Base-by-base conservation (phyloP, 192 early-diverging fungal genomes). In the Umbelopsis ramanniana region DNA sequence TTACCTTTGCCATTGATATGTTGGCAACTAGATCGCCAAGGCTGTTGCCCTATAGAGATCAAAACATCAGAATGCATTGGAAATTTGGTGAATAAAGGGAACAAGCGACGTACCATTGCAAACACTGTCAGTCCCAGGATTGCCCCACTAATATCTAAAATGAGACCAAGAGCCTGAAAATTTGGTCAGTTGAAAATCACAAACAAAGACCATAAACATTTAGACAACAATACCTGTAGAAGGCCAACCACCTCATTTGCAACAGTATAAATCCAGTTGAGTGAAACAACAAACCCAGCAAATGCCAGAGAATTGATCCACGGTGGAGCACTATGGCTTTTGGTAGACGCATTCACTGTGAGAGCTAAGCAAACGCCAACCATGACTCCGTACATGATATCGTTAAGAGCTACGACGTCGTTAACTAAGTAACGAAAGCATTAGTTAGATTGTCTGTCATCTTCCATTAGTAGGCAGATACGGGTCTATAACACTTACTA, bases 11-110 rank as follows among this genome's bases (percentile, higher is more conserved):
- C 66, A 98, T 92, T 24, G 91, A 90, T 22, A 95, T 84, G 74
- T 98, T 97, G 4, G 97, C 94, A 10, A 97, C 90, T 55, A 98
- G 81, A 74, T 98, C 97, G 52, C 93, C 93, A 29, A 94, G 80
- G 68, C 91, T 92, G 75, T 93, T 92, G 7, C 92, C 91, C 87
- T 88, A 74, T 66, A 55, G 7, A 17, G 48, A 50, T 50, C n/a
- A 63, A 15, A 29, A 19, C 26, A 29, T 63, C 17, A 63, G 53
- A 54, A 14, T 63, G 33, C 2, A 12, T 14, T 33, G 0, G 57
- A 70, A 46, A 24, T 46, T 33, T 11, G 2, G 43, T 22, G 12
- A 23, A 12, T n/a, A 67, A 5, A 14, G 2, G 9, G 14, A 45
- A 8, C 11, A 24, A 46, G 52, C 9, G 11, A 46, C 46, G 82